These are phyloP conservation scores for Tolypocladium ophioglossoides DNA, from an alignment of 2,329 filamentous ascomycete genomes.

Conservation along the genomic window DNA sequence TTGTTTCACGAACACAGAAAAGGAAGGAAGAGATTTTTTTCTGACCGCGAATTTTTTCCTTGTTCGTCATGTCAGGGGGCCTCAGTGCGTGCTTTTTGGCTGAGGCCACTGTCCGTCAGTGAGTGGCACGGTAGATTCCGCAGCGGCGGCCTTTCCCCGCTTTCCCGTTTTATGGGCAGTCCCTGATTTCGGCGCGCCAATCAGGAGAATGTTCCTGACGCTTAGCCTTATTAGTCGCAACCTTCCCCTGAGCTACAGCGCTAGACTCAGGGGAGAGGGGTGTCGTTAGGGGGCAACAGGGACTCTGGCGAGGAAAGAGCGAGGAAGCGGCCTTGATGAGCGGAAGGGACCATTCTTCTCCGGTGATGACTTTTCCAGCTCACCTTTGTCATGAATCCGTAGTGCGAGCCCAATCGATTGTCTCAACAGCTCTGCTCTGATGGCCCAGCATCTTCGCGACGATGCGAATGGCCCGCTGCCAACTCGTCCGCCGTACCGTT, in stretches of 20 bases:
- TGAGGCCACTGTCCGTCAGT: background rate
- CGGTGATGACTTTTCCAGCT: background rate
- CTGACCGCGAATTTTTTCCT: background rate
- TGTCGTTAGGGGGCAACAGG: background rate
- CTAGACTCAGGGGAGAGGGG: background rate
- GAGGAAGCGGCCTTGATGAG: background rate
- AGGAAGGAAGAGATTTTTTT: background rate
- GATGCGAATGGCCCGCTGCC: background rate
- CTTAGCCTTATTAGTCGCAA: conserved; percentile 16
- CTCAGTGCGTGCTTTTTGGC: background rate
- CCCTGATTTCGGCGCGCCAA: conserved; percentile 25
- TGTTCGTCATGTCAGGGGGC: background rate
- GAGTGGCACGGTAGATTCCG: background rate
- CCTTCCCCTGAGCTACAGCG: background rate
- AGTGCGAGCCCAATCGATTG: background rate
- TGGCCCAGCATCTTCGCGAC: background rate
- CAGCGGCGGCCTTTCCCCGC: background rate
- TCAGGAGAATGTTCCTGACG: conserved; percentile 26
- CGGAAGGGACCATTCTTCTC: background rate
- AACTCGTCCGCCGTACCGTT: background rate
- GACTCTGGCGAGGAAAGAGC: background rate
- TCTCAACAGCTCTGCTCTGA: background rate
- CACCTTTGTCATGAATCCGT: background rate
- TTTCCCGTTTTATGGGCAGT: conserved; percentile 4
- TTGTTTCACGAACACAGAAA: background rate